Base-by-base conservation (phyloP, 257 asterid genomes). In the Verbena officinalis region DNA sequence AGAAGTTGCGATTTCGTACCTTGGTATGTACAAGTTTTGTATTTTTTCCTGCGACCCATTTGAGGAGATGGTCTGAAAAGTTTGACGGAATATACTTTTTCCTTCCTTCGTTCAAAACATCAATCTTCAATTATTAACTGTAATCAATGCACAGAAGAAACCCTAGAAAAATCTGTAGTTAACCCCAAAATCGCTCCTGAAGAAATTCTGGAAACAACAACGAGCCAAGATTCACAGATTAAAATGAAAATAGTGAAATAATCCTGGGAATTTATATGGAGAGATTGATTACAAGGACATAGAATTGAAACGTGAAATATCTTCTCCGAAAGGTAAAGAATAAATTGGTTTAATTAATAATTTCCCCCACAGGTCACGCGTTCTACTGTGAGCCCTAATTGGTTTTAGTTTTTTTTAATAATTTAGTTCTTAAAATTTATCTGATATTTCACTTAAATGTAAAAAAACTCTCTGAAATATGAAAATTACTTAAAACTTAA, bases 41-140 rank as follows among this genome's bases (percentile, higher is more conserved):
- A 64, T 69, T 56, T 77, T 60, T 58, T 61, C 68, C 68, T 68
- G 51, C 81, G 55, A 76, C 71, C 71, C 83, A 74, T 74, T 73
- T 75, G 57, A 6, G 34, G 36, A 51, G 67, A 62, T 50, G 39
- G 40, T 4, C 56, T 52, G 58, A 23, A 7, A 62, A 14, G 62
- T 48, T 19, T 15, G 16, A 59, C 49, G 14, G 62, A 24, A 72
- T 59, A 39, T 65, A 17, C 60, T 30, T 36, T 34, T 65, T 14
- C 60, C 22, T 36, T 34, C 64, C 46, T 45, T 48, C 23, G 43
- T 54, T 42, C 42, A n/a, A 55, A 52, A 10, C n/a, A 51, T 21
- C 30, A 53, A 61, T 60, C 67, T 40, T 71, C 55, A 54, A 78
- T 44, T 14, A 33, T 59, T 13, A 13, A 55, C 33, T 2, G 33